phyloP scores from a whole-genome alignment of 331 rosid genomes.

The Rhamnella rubrinervis region DNA sequence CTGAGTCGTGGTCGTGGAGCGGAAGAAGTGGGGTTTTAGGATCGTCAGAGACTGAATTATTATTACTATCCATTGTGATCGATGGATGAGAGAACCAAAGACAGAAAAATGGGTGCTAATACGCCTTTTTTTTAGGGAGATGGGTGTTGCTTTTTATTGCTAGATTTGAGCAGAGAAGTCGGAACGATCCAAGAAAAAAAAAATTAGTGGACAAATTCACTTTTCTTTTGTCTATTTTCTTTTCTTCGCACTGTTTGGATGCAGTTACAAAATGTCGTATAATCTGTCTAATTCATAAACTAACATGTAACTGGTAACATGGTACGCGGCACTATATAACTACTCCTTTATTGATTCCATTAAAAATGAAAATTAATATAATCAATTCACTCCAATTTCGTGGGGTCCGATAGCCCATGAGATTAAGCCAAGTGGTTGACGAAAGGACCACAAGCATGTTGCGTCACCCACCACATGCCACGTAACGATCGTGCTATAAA shows the following conservation, averaged over 20 bases:
- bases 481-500: neutral
- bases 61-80: neutral
- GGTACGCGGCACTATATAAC: too few species aligned
- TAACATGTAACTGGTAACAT: too few species aligned
- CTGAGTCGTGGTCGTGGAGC: constrained; percentile 22
- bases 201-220: constrained; percentile 8
- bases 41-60: constrained; percentile 30
- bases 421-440: neutral
- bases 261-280: neutral
- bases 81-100: too few species aligned
- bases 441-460: neutral
- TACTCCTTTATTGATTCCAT: too few species aligned
- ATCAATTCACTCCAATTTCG: neutral
- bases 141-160: neutral
- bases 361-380: too few species aligned
- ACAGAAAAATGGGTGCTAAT: too few species aligned
- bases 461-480: neutral
- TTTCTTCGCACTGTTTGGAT: neutral
- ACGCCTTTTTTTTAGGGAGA: too few species aligned
- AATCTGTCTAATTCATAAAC: neutral
- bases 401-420: neutral
- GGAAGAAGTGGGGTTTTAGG: constrained; percentile 65
- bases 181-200: too few species aligned
- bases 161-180: neutral
- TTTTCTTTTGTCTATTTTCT: neutral